Evolutionary conservation across 2,329 filamentous ascomycete genomes (phyloP), one percentile per base, ranked within the genome.

Genomic region (Talaromyces sp.): DNA sequence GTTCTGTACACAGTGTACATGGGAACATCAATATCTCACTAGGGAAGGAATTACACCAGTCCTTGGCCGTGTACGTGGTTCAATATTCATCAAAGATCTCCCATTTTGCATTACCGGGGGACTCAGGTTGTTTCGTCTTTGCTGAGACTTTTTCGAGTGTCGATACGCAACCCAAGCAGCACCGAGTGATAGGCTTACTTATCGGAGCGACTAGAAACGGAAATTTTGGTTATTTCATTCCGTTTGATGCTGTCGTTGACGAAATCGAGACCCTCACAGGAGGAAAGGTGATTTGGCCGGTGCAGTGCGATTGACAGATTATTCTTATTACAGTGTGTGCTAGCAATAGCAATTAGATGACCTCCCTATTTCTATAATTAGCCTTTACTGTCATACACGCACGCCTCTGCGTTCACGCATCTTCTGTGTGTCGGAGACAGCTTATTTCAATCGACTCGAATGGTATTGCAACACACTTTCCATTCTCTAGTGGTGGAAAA

Each of bases 251-350:
- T 22, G n/a, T 60, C 13, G 13, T 47, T 13, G 43, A 49, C 24
- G 41, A 60, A 35, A 41, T 60, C 13, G 58, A 60, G 39, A 24
- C 58, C 16, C 22, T 60, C 11, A 60, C 58, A 13, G 58, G 58
- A 45, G 58, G 58, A 49, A 49, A 47, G 49, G 58, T 60, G 43
- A 49, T 27, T 14, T 60, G 58, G 58, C 22, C 58, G 41, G 39
- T 60, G 31, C 7, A 19, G 52, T 19, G 31, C 31, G 31, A 37
- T 56, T 56, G 52, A 56, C 47, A 19, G 41, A 43, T 4, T 43
- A 43, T 43, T 41, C 39, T 41, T 41, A 41, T n/a, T 16, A 16
- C 39, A 41, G 14, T 16, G 14, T 41, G 13, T 41, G 1, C 39
- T n/a, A 41, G 39, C 39, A 14, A 5, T 41, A 41, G 14, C 14